Evolutionary conservation across 768 basidiomycete genomes (phyloP).

Genomic region (Boletus patriciae): DNA sequence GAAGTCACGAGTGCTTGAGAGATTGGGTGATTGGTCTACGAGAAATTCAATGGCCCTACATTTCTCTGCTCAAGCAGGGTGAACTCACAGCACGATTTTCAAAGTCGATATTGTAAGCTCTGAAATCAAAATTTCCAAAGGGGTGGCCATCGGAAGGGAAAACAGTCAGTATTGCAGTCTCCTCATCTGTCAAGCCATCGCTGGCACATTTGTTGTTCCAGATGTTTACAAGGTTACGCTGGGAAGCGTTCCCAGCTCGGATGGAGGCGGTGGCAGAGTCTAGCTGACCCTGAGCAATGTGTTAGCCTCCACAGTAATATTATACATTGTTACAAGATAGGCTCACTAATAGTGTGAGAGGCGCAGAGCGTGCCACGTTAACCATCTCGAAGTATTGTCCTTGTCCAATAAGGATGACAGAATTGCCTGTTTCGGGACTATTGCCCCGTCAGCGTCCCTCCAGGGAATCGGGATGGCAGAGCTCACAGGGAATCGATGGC

Average conservation of each 20-base stretch:
- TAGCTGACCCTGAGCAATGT: conserved; percentile 48
- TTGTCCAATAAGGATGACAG: conserved; percentile 53
- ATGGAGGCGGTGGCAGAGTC: conserved; percentile 37
- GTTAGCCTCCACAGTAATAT: background rate
- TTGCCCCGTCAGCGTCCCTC: background rate
- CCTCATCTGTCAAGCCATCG: conserved; percentile 50
- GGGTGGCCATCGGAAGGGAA: conserved; percentile 48
- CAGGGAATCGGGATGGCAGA: background rate
- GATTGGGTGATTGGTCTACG: conserved; percentile 52
- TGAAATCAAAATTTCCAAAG: conserved; percentile 60
- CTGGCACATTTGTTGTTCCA: conserved; percentile 49
- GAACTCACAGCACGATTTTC: conserved; percentile 60
- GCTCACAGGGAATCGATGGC: conserved; percentile 58
- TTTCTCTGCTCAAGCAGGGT: background rate
- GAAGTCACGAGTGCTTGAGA: conserved; percentile 63
- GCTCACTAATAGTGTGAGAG: conserved; percentile 55
- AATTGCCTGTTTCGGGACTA: conserved; percentile 43
- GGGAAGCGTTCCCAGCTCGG: conserved; percentile 44
- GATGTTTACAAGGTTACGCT: conserved; percentile 51
- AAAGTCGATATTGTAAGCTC: conserved; percentile 65
- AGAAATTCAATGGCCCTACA: background rate
- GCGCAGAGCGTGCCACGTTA: conserved; percentile 53
- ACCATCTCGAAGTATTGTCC: conserved; percentile 63
- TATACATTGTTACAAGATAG: background rate
- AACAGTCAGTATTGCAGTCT: conserved; percentile 58